These are phyloP conservation scores for Candida awuae DNA, from an alignment of 805 yeast species.

Conservation along the genomic window DNA sequence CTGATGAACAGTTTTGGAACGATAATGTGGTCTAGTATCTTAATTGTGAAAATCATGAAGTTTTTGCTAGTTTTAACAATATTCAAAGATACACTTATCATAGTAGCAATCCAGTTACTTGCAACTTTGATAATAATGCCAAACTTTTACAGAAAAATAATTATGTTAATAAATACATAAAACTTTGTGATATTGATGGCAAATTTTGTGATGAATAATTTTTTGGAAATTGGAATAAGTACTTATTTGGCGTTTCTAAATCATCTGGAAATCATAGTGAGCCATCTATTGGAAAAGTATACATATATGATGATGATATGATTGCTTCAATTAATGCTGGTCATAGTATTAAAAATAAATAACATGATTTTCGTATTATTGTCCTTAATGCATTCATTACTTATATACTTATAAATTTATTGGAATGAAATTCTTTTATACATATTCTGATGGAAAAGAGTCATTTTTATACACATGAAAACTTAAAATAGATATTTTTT, in stretches of 20 bases:
- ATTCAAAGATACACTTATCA: constrained; percentile 27
- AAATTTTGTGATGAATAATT: constrained; percentile 21
- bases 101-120: constrained; percentile 14
- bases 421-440: too few species aligned
- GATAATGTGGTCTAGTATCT: constrained; percentile 11
- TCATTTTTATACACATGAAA: not conserved
- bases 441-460: not conserved
- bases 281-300: constrained; percentile 11
- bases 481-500: not conserved
- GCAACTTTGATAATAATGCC: constrained; percentile 15
- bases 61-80: constrained; percentile 33
- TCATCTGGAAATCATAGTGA: not conserved
- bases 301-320: constrained; percentile 12
- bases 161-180: constrained; percentile 13
- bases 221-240: constrained; percentile 20
- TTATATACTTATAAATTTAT: too few species aligned
- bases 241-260: constrained; percentile 17
- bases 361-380: too few species aligned
- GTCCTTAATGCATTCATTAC: too few species aligned
- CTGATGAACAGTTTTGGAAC: not conserved
- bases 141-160: constrained; percentile 12
- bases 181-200: constrained; percentile 17
- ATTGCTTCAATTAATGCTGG: not conserved
- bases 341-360: not conserved
- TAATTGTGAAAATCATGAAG: constrained; percentile 30